phyloP scores from a whole-genome alignment of 352 stramenopile genomes.

The Globisporangium viniferum region DNA sequence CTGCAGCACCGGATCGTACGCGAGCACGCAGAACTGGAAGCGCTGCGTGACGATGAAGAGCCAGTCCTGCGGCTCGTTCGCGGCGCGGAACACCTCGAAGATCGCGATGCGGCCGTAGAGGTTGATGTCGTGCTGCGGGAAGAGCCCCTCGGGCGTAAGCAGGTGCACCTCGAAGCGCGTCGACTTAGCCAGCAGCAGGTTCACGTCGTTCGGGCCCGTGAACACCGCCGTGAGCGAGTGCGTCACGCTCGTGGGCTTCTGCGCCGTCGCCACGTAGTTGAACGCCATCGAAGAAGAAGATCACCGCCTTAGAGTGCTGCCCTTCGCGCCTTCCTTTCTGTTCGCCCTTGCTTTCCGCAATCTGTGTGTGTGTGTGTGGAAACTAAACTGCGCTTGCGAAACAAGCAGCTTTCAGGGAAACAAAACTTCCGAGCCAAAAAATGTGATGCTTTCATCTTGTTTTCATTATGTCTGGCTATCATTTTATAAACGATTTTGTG shows the following conservation, averaged over 20 bases:
- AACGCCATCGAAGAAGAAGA: slow-evolving; percentile 48
- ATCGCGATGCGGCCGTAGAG: slow-evolving; percentile 88
- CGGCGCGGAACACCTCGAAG: slow-evolving; percentile 80
- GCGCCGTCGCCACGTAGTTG: slow-evolving; percentile 93
- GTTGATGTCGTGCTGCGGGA: slow-evolving; percentile 82
- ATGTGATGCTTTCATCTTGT: no score
- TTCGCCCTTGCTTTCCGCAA: background rate
- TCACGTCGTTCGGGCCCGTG: slow-evolving; percentile 83
- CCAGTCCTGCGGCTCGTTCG: slow-evolving; percentile 77
- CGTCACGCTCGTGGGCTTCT: slow-evolving; percentile 92
- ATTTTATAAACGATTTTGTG: no score
- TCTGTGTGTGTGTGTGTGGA: background rate
- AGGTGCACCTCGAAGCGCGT: slow-evolving; percentile 89
- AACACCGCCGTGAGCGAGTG: slow-evolving; percentile 91
- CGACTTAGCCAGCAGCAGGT: slow-evolving; percentile 87
- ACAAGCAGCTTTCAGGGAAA: no score
- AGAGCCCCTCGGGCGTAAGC: slow-evolving; percentile 82
- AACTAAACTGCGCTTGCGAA: background rate
- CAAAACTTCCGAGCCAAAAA: no score
- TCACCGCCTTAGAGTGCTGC: background rate
- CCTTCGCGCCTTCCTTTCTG: slow-evolving; percentile 2
- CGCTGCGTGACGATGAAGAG: slow-evolving; percentile 88
- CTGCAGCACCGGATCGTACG: slow-evolving; percentile 65
- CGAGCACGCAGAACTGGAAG: slow-evolving; percentile 89
- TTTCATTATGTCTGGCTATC: no score